Conservation (phyloP, 257 asterid genomes). For the Anisodus acutangulus region DNA sequence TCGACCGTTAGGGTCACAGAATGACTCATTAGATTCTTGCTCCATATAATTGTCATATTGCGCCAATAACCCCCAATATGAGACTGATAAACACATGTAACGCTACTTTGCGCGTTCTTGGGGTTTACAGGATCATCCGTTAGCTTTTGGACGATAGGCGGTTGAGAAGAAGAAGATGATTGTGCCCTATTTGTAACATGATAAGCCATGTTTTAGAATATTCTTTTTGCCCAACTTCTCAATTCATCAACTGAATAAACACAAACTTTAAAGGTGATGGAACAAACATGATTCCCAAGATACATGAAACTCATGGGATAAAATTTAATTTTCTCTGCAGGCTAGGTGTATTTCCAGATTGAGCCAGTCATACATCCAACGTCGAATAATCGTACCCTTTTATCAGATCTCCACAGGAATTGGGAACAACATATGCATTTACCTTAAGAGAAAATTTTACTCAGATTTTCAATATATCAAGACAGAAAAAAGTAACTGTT, state of each 20-base stretch:
- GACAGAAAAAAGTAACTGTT: neutral
- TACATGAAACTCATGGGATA: slow-evolving; percentile 20
- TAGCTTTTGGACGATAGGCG: slow-evolving; percentile 32
- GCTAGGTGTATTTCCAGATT: neutral
- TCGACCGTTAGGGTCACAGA: slow-evolving; percentile 65
- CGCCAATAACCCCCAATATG: slow-evolving; percentile 88
- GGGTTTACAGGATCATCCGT: slow-evolving; percentile 44
- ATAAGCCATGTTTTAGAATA: slow-evolving; percentile 39
- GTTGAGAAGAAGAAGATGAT: slow-evolving; percentile 42
- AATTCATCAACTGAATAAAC: slow-evolving; percentile 15
- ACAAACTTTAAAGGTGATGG: slow-evolving; percentile 2
- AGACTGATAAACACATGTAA: slow-evolving; percentile 69
- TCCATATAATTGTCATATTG: slow-evolving; percentile 73
- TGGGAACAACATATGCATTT: neutral
- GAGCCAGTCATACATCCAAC: neutral
- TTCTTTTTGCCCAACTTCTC: slow-evolving; percentile 21
- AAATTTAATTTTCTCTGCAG: neutral
- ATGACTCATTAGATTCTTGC: slow-evolving; percentile 75
- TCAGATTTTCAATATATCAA: neutral
- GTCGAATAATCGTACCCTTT: neutral
- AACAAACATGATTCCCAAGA: neutral
- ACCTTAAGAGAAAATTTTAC: neutral
- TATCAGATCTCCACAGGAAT: slow-evolving; percentile 20
- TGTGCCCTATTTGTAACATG: slow-evolving; percentile 30
- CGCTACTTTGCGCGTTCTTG: slow-evolving; percentile 62